Evolutionary conservation across 306 rosid genomes (phyloP).

Genomic region (Leucaena leucocephala): DNA sequence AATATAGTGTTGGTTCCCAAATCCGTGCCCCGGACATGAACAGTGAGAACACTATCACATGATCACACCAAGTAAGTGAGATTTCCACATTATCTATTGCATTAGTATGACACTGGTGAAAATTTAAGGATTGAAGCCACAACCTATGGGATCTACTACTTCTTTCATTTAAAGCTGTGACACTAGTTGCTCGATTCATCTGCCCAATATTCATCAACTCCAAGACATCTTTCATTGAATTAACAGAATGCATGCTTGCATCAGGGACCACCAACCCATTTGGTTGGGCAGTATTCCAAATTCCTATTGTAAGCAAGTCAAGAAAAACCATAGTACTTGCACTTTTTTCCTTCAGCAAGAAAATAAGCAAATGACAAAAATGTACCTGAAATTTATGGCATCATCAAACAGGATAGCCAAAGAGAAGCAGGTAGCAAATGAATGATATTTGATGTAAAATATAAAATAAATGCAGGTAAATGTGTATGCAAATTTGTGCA

Average conservation of each 20-base stretch:
- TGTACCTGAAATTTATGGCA: background rate
- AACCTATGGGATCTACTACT: constrained; percentile 72
- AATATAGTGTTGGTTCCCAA: constrained; percentile 71
- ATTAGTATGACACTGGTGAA: constrained; percentile 2
- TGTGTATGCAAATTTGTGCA: background rate
- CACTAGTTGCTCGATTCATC: constrained; percentile 63
- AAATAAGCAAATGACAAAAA: background rate
- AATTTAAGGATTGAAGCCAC: background rate
- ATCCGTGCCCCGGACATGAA: constrained; percentile 93
- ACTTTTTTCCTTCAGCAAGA: constrained; percentile 3
- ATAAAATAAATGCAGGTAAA: too few species aligned
- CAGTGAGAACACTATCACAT: constrained; percentile 75
- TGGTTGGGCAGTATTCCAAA: constrained; percentile 75
- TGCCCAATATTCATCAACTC: constrained; percentile 68
- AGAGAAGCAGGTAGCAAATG: background rate
- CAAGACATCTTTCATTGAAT: constrained; percentile 62
- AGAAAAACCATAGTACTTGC: constrained; percentile 35
- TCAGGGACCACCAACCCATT: constrained; percentile 79
- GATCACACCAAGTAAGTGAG: constrained; percentile 34
- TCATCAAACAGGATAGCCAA: constrained; percentile 3
- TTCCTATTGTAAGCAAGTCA: constrained; percentile 82
- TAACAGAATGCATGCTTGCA: constrained; percentile 71
- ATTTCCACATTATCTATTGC: constrained; percentile 1
- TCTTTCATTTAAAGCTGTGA: constrained; percentile 75
- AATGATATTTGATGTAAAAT: background rate